Conservation (phyloP, 2,329 filamentous ascomycete species). For the Cladosporium sp. region DNA sequence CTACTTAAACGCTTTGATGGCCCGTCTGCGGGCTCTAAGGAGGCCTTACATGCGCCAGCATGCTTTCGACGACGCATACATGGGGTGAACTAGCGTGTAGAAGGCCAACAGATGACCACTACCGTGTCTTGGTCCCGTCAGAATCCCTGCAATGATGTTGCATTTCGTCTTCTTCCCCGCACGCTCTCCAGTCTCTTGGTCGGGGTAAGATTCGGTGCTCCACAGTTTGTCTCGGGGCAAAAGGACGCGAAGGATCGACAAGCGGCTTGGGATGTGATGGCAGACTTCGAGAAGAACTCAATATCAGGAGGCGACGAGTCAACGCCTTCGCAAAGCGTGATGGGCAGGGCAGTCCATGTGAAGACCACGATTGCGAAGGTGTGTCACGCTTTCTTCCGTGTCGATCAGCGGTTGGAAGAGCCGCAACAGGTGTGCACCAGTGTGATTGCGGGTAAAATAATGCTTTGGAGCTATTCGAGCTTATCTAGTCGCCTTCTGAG, state of each 20-base stretch:
- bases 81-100: background rate
- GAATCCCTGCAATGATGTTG: conserved; percentile 11
- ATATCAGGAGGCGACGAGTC: background rate
- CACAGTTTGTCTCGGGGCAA: conserved; percentile 7
- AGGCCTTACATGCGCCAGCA: too few relatives aligned
- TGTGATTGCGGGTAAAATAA: conserved; percentile 4
- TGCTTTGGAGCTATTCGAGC: conserved; percentile 5
- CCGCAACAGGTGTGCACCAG: background rate
- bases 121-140: conserved; percentile 1
- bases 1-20: conserved; percentile 9
- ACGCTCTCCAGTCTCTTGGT: background rate
- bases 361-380: background rate
- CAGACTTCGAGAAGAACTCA: conserved; percentile 12
- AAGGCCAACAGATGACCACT: conserved; percentile 8
- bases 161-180: conserved; percentile 10
- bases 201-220: background rate
- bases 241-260: conserved; percentile 9
- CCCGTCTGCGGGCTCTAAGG: too few relatives aligned
- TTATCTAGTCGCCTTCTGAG: background rate
- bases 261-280: background rate
- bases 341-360: background rate
- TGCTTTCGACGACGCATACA: background rate
- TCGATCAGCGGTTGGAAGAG: background rate
- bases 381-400: background rate
- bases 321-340: background rate